Base-by-base conservation (phyloP, 106 monocot genomes). In the Dactylorhiza incarnata region DNA sequence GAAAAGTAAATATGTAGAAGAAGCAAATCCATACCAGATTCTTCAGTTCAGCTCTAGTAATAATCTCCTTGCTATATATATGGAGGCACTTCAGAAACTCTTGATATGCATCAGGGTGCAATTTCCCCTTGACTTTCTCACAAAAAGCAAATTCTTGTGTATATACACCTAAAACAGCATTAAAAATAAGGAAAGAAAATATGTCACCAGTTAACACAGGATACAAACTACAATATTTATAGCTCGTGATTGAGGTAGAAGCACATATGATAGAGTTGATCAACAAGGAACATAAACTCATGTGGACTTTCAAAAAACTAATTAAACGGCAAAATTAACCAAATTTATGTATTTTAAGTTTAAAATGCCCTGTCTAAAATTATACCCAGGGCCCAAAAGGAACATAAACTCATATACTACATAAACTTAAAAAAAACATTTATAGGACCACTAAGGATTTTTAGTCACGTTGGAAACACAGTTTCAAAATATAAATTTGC, bases 41-140 rank as follows among this genome's bases (percentile, higher is more conserved):
- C 71, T 91, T 91, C 45, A 99, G 71, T 88, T 99, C 97, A 71
- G 16, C 74, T 80, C 89, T 86, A 43, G 62, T 89, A 59, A 99
- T 99, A 78, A 99, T 94, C 80, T 94, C 97, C 71, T 99, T 80
- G 81, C 85, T 91, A 78, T 85, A 94, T 50, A 99, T 99, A 72
- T 92, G 71, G 80, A 99, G 91, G 81, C 94, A 94, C 89, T 94
- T 99, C 80, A 99, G 80, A 52, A 99, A 99, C 75, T 99, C 97
- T 68, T 99, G 91, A 75, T 99, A 94, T 61, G 87, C 85, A 17
- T 88, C 89, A 61, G 84, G 62, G 73, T 89, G 84, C 80, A 97
- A 48, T 72, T 88, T 94, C 77, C 89, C 94, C 85, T 94, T 99
- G 55, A 99, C 94, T 81, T 88, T 94, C 78, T 99, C 94, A 74